Evolutionary conservation across 768 basidiomycete species (phyloP).

Genomic region (Boletus edulis): DNA sequence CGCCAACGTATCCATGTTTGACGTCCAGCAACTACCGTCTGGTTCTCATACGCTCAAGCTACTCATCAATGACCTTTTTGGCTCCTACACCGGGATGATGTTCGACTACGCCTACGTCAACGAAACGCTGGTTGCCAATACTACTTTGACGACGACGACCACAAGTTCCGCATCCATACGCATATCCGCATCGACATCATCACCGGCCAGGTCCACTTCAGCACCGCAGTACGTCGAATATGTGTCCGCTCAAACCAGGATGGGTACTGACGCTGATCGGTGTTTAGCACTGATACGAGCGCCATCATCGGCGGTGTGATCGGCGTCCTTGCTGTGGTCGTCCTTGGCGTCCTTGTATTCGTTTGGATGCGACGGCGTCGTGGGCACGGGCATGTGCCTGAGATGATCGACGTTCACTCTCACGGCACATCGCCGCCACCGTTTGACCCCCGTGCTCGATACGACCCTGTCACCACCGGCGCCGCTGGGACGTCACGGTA

Average conservation of each 20-base stretch:
- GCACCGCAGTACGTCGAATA: constrained; percentile 12
- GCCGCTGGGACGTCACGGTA: neutral
- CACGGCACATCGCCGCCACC: neutral
- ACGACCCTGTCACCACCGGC: neutral
- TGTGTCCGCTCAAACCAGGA: neutral
- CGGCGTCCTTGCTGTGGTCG: constrained; percentile 6
- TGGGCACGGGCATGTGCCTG: neutral
- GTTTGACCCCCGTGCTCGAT: neutral
- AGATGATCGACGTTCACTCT: constrained; percentile 8
- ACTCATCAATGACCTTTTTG: constrained; percentile 20
- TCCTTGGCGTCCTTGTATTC: neutral
- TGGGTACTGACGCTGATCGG: neutral
- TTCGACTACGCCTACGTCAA: constrained; percentile 25
- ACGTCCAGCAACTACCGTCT: constrained; percentile 18
- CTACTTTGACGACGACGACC: neutral
- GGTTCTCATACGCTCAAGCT: constrained; percentile 12
- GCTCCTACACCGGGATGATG: constrained; percentile 24
- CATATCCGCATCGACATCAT: neutral
- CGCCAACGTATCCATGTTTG: constrained; percentile 24
- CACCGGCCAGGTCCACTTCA: neutral
- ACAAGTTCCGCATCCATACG: neutral
- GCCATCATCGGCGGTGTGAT: constrained; percentile 17
- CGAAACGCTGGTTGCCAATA: constrained; percentile 11
- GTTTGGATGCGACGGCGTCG: constrained; percentile 12
- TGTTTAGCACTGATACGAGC: constrained; percentile 1